Evolutionary conservation across 495 filamentous ascomycete species (phyloP).

Genomic region (Trichocladium antarcticum): DNA sequence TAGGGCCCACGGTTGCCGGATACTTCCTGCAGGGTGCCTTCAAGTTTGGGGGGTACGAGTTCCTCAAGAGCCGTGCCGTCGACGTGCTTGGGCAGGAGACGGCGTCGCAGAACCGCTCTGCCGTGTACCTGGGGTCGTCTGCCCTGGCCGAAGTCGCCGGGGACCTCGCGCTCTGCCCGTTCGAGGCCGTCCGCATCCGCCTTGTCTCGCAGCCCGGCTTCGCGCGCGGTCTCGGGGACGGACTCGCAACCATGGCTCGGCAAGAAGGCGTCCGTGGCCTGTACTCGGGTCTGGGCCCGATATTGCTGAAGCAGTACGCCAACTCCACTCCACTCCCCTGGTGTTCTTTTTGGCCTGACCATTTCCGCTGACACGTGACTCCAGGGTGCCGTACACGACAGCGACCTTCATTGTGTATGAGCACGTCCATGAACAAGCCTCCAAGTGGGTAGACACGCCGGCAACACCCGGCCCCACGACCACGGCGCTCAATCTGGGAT

Average conservation of each 20-base stretch:
- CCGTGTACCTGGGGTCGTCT: conserved; percentile 60
- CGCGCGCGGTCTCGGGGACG: conserved; percentile 49
- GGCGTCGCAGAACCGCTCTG: conserved; percentile 56
- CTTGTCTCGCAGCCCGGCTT: conserved; percentile 62
- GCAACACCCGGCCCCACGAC: conserved; percentile 43
- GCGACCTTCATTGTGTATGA: conserved; percentile 87
- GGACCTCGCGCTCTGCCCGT: conserved; percentile 62
- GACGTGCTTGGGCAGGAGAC: conserved; percentile 54
- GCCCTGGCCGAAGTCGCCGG: conserved; percentile 61
- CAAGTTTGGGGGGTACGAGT: conserved; percentile 70
- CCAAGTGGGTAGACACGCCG: conserved; percentile 48
- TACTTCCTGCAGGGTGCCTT: conserved; percentile 71
- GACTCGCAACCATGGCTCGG: conserved; percentile 53
- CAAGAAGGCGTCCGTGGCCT: conserved; percentile 58
- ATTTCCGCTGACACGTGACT: too few species aligned
- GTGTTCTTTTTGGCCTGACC: neutral
- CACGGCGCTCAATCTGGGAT: conserved; percentile 69
- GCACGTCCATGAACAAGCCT: conserved; percentile 63
- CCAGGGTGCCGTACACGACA: conserved; percentile 72
- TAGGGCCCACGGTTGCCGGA: conserved; percentile 59
- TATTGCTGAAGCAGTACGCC: conserved; percentile 56
- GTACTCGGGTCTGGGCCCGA: conserved; percentile 66
- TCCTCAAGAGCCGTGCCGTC: conserved; percentile 64
- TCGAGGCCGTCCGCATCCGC: conserved; percentile 65
- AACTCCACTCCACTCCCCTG: neutral